phyloP scores from a whole-genome alignment of 352 stramenopile species.

The Phytophthora foliorum region DNA sequence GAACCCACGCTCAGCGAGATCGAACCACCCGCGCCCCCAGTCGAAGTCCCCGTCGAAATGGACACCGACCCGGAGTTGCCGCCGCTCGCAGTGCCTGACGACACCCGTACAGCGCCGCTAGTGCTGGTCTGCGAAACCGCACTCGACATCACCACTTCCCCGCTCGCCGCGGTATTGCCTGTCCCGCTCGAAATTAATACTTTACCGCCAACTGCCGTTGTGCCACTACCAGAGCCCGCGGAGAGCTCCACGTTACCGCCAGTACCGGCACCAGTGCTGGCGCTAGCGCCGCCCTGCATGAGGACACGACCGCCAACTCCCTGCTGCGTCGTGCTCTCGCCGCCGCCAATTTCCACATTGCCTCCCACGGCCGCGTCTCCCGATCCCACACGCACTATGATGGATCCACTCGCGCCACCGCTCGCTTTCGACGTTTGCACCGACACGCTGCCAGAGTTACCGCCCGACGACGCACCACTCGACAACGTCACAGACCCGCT shows the following conservation, averaged over 20 bases:
- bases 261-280: background rate
- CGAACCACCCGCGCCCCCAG: conserved; percentile 7
- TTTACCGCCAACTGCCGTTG: background rate
- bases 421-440: background rate
- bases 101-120: conserved; percentile 8
- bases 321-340: background rate
- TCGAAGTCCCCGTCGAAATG: conserved; percentile 7
- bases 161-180: conserved; percentile 8
- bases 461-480: conserved; percentile 1
- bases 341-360: conserved; percentile 6
- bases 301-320: background rate
- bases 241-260: conserved; percentile 3
- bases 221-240: background rate
- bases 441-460: conserved; percentile 6
- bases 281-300: conserved; percentile 2
- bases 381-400: conserved; percentile 14
- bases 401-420: background rate
- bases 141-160: conserved; percentile 13
- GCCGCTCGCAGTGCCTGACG: background rate
- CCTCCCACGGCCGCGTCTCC: conserved; percentile 13
- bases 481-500: conserved; percentile 15
- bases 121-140: background rate
- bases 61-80: conserved; percentile 3
- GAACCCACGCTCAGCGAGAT: conserved; percentile 13
- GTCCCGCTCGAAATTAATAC: conserved; percentile 5